phyloP scores from a whole-genome alignment of 441 rosid genomes.

The California macrophylla region DNA sequence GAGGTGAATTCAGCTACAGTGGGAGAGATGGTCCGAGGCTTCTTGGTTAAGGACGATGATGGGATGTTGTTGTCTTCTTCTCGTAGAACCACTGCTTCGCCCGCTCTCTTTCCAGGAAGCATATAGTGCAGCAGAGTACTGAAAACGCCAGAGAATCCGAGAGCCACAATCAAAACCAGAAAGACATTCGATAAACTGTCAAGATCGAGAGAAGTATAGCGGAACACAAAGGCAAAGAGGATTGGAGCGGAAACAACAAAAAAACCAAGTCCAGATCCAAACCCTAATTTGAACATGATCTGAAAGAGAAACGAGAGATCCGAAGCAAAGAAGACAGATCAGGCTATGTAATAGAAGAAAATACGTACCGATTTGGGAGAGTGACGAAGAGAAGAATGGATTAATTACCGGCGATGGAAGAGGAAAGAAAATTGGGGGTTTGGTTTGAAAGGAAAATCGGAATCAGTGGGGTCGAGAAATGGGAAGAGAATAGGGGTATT shows the following conservation, averaged over 20 bases:
- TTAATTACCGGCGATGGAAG: neutral
- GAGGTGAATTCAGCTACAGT: conserved; percentile 21
- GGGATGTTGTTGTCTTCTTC: conserved; percentile 22
- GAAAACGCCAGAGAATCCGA: conserved; percentile 32
- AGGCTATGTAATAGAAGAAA: neutral
- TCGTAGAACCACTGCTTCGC: conserved; percentile 36
- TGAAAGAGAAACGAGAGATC: conserved; percentile 10
- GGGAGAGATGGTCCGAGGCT: conserved; percentile 29
- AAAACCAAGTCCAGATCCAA: conserved; percentile 3
- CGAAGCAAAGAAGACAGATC: conserved; percentile 4
- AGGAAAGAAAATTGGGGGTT: neutral
- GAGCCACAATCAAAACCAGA: conserved; percentile 10
- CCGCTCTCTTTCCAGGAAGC: conserved; percentile 56
- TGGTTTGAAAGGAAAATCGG: neutral
- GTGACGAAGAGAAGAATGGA: conserved; percentile 26
- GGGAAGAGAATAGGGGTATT: conserved; percentile 19
- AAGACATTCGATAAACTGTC: neutral
- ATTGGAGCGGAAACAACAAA: conserved; percentile 19
- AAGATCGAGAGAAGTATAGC: neutral
- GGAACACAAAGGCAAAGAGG: conserved; percentile 2
- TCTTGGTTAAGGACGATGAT: conserved; percentile 35
- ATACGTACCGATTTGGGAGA: conserved; percentile 40
- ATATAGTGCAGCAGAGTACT: conserved; percentile 50
- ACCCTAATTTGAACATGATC: conserved; percentile 23
- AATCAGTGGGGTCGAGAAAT: neutral